A percentile compares a stretch with the other conserved stretches of the same genome.
Evolutionary conservation across 768 basidiomycete species (phyloP).

Genomic region (Phylloporus sp.): DNA sequence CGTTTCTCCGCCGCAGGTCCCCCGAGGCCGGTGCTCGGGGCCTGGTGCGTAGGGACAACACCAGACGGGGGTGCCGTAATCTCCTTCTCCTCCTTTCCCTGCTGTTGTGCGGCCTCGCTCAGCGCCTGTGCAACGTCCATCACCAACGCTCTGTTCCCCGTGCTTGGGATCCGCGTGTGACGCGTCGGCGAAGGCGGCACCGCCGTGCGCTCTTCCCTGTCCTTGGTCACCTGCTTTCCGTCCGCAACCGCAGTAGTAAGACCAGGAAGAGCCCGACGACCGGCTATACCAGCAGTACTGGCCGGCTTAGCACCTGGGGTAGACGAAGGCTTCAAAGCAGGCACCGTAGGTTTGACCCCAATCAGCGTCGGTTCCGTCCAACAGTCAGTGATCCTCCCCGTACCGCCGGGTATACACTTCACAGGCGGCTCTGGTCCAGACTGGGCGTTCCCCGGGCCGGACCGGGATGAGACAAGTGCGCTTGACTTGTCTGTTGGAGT

Average conservation of each 20-base stretch:
- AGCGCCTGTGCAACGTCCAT: constrained; percentile 76
- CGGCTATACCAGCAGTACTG: constrained; percentile 28
- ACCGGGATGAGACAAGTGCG: neutral
- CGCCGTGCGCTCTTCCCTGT: constrained; percentile 14
- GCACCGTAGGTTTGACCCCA: constrained; percentile 24
- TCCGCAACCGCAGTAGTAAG: constrained; percentile 19
- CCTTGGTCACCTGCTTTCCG: constrained; percentile 7
- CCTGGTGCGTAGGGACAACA: constrained; percentile 3
- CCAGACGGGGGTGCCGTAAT: neutral
- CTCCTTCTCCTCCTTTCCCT: constrained; percentile 1
- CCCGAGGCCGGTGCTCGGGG: constrained; percentile 11
- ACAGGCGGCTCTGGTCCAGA: neutral
- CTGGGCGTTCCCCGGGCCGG: neutral
- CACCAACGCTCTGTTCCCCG: constrained; percentile 63
- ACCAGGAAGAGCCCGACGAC: constrained; percentile 41
- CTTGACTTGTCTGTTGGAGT: neutral
- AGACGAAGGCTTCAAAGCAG: constrained; percentile 1
- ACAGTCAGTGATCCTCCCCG: constrained; percentile 25
- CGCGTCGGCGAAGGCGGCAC: constrained; percentile 35
- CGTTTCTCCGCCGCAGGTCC: constrained; percentile 46
- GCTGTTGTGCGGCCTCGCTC: constrained; percentile 30
- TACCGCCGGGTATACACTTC: constrained; percentile 6
- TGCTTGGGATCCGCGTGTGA: constrained; percentile 57
- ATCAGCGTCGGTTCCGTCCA: constrained; percentile 34
- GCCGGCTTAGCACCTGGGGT: constrained; percentile 7